phyloP scores from a whole-genome alignment of 2,329 filamentous ascomycete genomes.

The Davidsoniella australis region DNA sequence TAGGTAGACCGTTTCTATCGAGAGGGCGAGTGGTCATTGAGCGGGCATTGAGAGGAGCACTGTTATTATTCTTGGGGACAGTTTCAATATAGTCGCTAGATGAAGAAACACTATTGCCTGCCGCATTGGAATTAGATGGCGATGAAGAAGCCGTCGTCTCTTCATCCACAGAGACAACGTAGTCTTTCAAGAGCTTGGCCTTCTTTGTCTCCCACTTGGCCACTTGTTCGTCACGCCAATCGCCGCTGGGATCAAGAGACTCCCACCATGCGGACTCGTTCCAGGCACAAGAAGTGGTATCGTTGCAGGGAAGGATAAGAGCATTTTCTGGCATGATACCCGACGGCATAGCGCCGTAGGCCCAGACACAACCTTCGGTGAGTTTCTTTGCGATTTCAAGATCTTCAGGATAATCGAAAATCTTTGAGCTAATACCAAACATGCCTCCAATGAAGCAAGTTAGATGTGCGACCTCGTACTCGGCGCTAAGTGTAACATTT shows the following conservation, averaged over 20 bases:
- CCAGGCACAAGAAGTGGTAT: slow-evolving; percentile 32
- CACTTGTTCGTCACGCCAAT: slow-evolving; percentile 27
- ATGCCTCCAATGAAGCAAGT: slow-evolving; percentile 56
- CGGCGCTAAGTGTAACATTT: slow-evolving; percentile 23
- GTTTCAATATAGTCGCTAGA: neutral
- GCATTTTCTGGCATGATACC: slow-evolving; percentile 49
- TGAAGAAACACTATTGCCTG: neutral
- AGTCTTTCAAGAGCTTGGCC: slow-evolving; percentile 11
- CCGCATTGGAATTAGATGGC: neutral
- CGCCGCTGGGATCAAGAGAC: slow-evolving; percentile 28
- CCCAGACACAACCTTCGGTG: slow-evolving; percentile 55
- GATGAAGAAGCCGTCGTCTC: too few relatives aligned
- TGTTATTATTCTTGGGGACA: slow-evolving; percentile 11
- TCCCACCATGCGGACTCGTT: slow-evolving; percentile 31
- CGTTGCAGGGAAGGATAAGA: slow-evolving; percentile 29
- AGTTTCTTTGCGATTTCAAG: slow-evolving; percentile 46
- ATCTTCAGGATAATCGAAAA: slow-evolving; percentile 41
- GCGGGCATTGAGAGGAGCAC: neutral
- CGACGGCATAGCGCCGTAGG: slow-evolving; percentile 40
- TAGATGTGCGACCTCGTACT: slow-evolving; percentile 47
- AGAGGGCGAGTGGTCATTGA: too few relatives aligned
- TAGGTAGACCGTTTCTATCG: too few relatives aligned
- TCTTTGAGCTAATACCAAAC: slow-evolving; percentile 47
- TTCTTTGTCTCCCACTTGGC: slow-evolving; percentile 19
- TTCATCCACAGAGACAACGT: neutral